These are phyloP conservation scores for Russula sp. DNA, from an alignment of 768 basidiomycete species.

Conservation along the genomic window DNA sequence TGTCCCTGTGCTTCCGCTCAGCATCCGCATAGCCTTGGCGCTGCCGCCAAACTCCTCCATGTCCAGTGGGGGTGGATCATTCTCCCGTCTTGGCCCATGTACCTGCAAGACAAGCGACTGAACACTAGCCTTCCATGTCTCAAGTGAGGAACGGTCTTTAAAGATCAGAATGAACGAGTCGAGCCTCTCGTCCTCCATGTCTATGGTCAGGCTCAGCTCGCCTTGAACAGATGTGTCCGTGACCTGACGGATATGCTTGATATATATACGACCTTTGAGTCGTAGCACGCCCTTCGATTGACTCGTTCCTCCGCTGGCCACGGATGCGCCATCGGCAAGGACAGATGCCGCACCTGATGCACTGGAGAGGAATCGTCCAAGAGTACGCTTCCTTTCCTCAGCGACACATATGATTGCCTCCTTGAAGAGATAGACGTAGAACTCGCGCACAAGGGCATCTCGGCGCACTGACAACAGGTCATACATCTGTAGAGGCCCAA, in stretches of 20 bases:
- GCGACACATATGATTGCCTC: constrained; percentile 96
- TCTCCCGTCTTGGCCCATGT: constrained; percentile 40
- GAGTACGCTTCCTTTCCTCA: constrained; percentile 82
- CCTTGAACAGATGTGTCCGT: constrained; percentile 68
- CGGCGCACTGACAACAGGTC: constrained; percentile 85
- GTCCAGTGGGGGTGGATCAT: constrained; percentile 27
- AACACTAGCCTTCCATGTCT: constrained; percentile 83
- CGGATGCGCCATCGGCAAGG: constrained; percentile 41
- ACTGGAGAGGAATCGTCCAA: constrained; percentile 65
- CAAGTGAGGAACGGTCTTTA: constrained; percentile 81
- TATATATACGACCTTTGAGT: constrained; percentile 92
- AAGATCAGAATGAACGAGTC: constrained; percentile 96
- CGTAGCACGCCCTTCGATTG: constrained; percentile 65
- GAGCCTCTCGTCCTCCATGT: constrained; percentile 92
- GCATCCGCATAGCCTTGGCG: constrained; percentile 68
- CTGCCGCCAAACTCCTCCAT: constrained; percentile 72
- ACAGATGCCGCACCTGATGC: constrained; percentile 38
- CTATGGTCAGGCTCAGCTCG: constrained; percentile 91
- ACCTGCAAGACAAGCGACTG: constrained; percentile 67
- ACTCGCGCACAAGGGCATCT: constrained; percentile 85
- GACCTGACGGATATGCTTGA: constrained; percentile 88
- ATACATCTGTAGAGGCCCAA: constrained; percentile 87
- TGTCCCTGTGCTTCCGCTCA: constrained; percentile 66
- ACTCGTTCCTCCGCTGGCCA: constrained; percentile 2
- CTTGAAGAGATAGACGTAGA: constrained; percentile 94